A percentile compares a stretch with the other conserved stretches of the same genome.
Conservation (phyloP, 495 filamentous ascomycete genomes). For the Gamarada debralockiae region DNA sequence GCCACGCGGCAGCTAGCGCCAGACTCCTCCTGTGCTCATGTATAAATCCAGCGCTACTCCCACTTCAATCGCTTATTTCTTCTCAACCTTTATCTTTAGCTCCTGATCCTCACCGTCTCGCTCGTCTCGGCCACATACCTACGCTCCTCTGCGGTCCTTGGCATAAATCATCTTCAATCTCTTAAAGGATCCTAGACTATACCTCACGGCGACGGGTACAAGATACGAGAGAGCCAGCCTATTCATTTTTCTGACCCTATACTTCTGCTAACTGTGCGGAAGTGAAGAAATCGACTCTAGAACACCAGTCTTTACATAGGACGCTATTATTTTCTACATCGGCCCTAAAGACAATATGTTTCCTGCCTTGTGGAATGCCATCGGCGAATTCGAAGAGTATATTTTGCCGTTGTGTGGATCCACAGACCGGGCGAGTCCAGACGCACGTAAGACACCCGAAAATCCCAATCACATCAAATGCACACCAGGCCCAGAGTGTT, state of each 20-base stretch:
- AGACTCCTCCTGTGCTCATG: too few relatives aligned
- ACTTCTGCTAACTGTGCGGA: background rate
- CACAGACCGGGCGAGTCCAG: background rate
- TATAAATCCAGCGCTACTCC: too few relatives aligned
- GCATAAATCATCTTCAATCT: too few relatives aligned
- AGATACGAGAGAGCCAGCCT: background rate
- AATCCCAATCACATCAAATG: slow-evolving; percentile 4
- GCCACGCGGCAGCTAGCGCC: too few relatives aligned
- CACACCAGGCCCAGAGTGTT: slow-evolving; percentile 2
- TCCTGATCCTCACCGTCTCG: too few relatives aligned
- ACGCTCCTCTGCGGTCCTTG: too few relatives aligned
- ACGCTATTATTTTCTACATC: background rate
- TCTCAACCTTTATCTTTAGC: too few relatives aligned
- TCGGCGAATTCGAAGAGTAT: background rate
- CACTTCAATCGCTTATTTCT: too few relatives aligned
- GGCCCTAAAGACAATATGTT: background rate
- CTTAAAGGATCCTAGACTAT: background rate
- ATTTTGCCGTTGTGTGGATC: background rate
- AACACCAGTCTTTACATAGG: background rate
- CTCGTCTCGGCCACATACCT: too few relatives aligned
- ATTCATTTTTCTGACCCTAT: background rate
- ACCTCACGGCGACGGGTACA: background rate
- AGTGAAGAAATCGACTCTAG: background rate
- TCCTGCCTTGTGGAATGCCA: background rate
- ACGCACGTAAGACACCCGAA: background rate